Conservation (phyloP, 1,139 yeast genomes). For the Casaregolazyma lundiana region DNA sequence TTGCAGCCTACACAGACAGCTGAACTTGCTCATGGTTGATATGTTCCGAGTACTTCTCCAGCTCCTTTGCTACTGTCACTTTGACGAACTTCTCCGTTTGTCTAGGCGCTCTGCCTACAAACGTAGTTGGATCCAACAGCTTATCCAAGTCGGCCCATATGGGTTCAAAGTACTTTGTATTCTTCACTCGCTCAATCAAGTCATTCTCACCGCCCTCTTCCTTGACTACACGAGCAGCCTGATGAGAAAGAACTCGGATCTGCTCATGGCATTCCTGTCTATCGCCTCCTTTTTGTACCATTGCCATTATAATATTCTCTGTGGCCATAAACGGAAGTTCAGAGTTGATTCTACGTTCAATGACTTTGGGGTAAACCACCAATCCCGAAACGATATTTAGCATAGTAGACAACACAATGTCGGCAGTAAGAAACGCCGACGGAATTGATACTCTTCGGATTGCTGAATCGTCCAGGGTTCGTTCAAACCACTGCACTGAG, state of each 20-base stretch:
- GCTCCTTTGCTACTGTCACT: constrained; percentile 78
- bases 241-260: constrained; percentile 93
- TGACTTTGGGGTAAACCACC: constrained; percentile 97
- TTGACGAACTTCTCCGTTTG: constrained; percentile 92
- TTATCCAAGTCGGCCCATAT: constrained; percentile 77
- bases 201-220: constrained; percentile 99
- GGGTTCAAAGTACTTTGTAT: constrained; percentile 81
- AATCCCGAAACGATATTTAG: constrained; percentile 90
- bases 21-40: constrained; percentile 64
- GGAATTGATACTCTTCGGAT: constrained; percentile 96
- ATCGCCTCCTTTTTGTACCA: constrained; percentile 96
- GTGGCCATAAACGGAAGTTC: constrained; percentile 99
- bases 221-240: constrained; percentile 95
- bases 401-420: constrained; percentile 83
- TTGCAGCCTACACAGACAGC: constrained; percentile 24
- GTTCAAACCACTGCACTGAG: constrained; percentile 98
- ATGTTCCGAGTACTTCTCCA: constrained; percentile 58
- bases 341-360: constrained; percentile 89
- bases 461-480: constrained; percentile 97
- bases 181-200: constrained; percentile 80
- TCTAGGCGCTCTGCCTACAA: constrained; percentile 98
- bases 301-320: constrained; percentile 97
- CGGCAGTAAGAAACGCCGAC: constrained; percentile 94
- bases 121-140: constrained; percentile 85
- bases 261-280: constrained; percentile 99